Conservation (phyloP, 345 rosid species). For the Mallotus nudiflorus region DNA sequence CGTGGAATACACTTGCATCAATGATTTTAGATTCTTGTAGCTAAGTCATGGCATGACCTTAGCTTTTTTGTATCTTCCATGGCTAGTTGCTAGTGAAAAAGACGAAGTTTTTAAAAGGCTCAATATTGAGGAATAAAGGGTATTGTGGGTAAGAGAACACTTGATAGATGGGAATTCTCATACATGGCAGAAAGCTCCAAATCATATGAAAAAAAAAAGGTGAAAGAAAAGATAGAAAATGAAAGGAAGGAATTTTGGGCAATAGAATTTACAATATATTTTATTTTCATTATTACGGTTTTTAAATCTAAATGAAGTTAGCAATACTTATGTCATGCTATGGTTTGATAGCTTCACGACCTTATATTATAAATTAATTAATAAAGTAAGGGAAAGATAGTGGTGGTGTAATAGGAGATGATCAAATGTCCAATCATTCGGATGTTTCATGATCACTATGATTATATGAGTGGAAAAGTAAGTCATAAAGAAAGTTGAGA, state of each 20-base stretch:
- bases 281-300: not conserved
- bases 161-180: slow-evolving; percentile 5
- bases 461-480: not conserved
- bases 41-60: not conserved
- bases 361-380: not conserved
- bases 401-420: not conserved
- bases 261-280: not conserved
- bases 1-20: not conserved
- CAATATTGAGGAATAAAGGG: slow-evolving; percentile 4
- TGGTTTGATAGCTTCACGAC: slow-evolving; percentile 3
- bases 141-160: not conserved
- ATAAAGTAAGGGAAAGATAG: not conserved
- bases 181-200: slow-evolving; percentile 26
- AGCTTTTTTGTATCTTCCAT: not conserved
- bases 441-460: not conserved
- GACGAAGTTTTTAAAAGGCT: slow-evolving; percentile 21
- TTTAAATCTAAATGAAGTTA: not conserved
- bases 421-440: not conserved
- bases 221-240: not conserved
- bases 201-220: not conserved
- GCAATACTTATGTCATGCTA: not conserved
- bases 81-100: slow-evolving; percentile 12
- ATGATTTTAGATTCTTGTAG: not conserved
- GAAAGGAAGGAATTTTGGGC: slow-evolving; percentile 6
- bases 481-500: not conserved